Evolutionary conservation across 2,329 filamentous ascomycete genomes (phyloP).

Genomic region (Fusarium fujikuroi): DNA sequence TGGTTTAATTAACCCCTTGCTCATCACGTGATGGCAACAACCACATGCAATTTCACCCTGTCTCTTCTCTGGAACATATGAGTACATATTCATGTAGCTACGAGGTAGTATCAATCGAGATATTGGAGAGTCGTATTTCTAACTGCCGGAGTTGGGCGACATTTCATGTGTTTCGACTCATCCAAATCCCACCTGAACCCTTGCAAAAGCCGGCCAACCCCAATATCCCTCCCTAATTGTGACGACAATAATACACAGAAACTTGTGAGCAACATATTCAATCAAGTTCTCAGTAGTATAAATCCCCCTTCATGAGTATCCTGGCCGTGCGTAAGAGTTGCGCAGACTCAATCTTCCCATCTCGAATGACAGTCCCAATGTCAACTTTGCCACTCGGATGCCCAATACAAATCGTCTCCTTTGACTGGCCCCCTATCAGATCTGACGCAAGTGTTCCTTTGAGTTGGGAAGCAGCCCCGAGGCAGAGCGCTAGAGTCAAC

Average conservation of each 20-base stretch:
- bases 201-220: neutral
- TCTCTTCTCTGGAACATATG: neutral
- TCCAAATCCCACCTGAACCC: neutral
- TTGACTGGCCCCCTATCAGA: slow-evolving; percentile 39
- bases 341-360: slow-evolving; percentile 56
- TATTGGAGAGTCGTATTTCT: neutral
- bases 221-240: too few species aligned
- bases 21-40: slow-evolving; percentile 16
- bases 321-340: slow-evolving; percentile 60
- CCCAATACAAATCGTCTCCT: slow-evolving; percentile 53
- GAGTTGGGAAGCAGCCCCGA: slow-evolving; percentile 60
- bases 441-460: slow-evolving; percentile 55
- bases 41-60: neutral
- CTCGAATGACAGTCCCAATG: slow-evolving; percentile 54
- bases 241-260: neutral
- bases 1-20: neutral
- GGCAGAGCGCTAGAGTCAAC: slow-evolving; percentile 64
- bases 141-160: neutral
- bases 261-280: neutral
- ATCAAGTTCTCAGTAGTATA: slow-evolving; percentile 52
- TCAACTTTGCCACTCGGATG: slow-evolving; percentile 61
- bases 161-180: neutral
- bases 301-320: slow-evolving; percentile 60
- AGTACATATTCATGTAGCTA: neutral
- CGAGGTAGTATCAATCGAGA: neutral